Conservation (phyloP, 129 eudicot species). For the Apium graveolens region DNA sequence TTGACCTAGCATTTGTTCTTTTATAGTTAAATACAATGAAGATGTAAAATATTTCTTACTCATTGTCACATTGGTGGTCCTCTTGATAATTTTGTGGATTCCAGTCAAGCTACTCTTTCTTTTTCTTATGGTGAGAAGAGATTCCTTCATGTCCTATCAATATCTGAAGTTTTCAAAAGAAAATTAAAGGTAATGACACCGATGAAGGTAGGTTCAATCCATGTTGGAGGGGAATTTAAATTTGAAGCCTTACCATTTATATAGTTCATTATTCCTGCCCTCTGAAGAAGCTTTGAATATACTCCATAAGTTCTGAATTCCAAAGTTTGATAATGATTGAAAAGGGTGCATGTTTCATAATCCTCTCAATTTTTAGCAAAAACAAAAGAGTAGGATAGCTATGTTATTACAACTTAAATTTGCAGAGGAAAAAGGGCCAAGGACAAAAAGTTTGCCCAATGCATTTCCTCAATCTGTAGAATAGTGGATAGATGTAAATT, state of each 20-base stretch:
- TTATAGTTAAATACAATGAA: conserved; percentile 12
- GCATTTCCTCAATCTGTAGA: neutral
- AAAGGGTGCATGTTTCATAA: neutral
- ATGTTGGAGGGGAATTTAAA: neutral
- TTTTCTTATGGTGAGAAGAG: neutral
- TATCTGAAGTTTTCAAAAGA: neutral
- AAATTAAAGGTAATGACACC: neutral
- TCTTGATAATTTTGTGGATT: conserved; percentile 12
- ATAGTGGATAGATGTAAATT: neutral
- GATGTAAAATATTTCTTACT: conserved; percentile 6
- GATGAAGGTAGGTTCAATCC: conserved; percentile 3
- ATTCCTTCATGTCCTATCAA: neutral
- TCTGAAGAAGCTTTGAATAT: neutral
- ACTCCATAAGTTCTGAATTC: neutral
- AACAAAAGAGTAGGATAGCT: neutral
- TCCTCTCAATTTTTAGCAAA: neutral
- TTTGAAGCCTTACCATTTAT: neutral
- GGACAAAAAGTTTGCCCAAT: neutral
- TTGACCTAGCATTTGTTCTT: neutral
- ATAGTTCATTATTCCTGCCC: conserved; percentile 17
- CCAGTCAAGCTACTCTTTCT: neutral
- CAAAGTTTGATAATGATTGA: neutral
- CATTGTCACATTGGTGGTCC: conserved; percentile 10
- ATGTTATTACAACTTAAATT: neutral
- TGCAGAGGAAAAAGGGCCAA: neutral